A percentile compares a stretch with the other conserved stretches of the same genome.
These are phyloP conservation scores for Magnaporthales sp. DNA, from an alignment of 2,329 filamentous ascomycete species.

Conservation along the genomic window DNA sequence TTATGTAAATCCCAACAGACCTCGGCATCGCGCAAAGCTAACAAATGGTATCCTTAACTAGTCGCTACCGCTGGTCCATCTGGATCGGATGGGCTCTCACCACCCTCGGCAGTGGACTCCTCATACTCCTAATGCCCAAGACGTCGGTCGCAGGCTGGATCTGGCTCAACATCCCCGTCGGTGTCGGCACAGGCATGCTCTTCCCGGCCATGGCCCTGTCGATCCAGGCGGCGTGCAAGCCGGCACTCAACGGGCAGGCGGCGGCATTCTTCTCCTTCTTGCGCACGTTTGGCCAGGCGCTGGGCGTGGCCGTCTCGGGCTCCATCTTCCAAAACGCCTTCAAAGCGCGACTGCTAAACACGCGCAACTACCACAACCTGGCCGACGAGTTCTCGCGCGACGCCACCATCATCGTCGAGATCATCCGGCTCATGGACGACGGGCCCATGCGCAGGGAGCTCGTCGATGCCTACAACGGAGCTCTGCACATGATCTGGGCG, in stretches of 20 bases:
- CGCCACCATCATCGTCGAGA: constrained; percentile 41
- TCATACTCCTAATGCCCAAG: constrained; percentile 60
- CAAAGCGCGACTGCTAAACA: constrained; percentile 36
- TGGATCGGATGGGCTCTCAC: constrained; percentile 32
- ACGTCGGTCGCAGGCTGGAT: constrained; percentile 1
- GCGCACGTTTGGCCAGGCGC: constrained; percentile 53
- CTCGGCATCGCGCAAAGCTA: neutral
- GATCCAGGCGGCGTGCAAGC: constrained; percentile 50
- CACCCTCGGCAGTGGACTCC: constrained; percentile 47
- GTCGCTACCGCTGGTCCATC: constrained; percentile 51
- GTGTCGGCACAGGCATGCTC: constrained; percentile 21
- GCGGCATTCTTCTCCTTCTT: constrained; percentile 61
- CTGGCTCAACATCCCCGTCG: neutral
- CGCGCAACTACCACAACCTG: constrained; percentile 32
- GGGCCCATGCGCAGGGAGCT: constrained; percentile 16
- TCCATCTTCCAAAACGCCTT: constrained; percentile 63
- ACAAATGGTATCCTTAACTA: constrained; percentile 26
- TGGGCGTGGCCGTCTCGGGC: constrained; percentile 59
- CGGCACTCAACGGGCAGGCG: constrained; percentile 40
- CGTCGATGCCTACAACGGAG: constrained; percentile 23
- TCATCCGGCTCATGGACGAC: constrained; percentile 44
- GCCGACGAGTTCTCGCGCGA: constrained; percentile 42
- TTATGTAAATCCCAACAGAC: neutral
- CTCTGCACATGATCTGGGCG: constrained; percentile 28
- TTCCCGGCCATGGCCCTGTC: constrained; percentile 56